Percentiles rank a stretch among this genome's conserved stretches.
Conservation (phyloP, 2,329 filamentous ascomycete species). For the Emericellopsis cladophorae region DNA sequence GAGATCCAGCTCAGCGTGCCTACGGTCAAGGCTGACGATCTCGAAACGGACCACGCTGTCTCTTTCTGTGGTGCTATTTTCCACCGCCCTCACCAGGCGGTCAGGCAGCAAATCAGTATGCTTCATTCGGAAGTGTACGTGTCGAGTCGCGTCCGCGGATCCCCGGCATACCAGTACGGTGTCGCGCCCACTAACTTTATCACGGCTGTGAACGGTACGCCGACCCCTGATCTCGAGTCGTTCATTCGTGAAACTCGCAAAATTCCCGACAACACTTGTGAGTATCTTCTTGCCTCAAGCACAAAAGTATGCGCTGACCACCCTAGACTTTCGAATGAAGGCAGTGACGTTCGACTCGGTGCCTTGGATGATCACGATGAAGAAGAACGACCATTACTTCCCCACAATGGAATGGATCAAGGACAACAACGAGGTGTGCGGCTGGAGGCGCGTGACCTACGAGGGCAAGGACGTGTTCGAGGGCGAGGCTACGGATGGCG, state of each 20-base stretch:
- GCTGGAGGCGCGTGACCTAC: constrained; percentile 52
- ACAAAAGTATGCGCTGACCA: constrained; percentile 4
- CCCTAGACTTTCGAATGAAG: constrained; percentile 75
- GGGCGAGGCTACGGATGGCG: constrained; percentile 41
- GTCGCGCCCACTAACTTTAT: constrained; percentile 96
- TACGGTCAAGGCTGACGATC: constrained; percentile 76
- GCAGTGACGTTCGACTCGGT: constrained; percentile 99
- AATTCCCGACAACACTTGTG: constrained; percentile 90
- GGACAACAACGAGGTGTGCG: constrained; percentile 42
- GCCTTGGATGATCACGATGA: constrained; percentile 99
- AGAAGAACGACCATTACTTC: constrained; percentile 98
- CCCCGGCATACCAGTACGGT: constrained; percentile 78
- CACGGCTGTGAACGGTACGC: constrained; percentile 82
- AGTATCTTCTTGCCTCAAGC: constrained; percentile 14
- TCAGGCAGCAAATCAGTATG: constrained; percentile 93
- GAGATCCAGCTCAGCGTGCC: constrained; percentile 67
- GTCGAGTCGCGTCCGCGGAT: constrained; percentile 71
- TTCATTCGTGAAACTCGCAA: constrained; percentile 74
- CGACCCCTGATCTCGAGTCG: constrained; percentile 67
- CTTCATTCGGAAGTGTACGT: constrained; percentile 96
- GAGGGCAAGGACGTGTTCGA: constrained; percentile 38
- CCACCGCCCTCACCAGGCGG: constrained; percentile 88
- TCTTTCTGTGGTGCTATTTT: constrained; percentile 92
- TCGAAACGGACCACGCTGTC: constrained; percentile 85
- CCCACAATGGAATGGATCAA: constrained; percentile 60